phyloP scores from a whole-genome alignment of 139 green algal genomes.

The Closterium sp. region DNA sequence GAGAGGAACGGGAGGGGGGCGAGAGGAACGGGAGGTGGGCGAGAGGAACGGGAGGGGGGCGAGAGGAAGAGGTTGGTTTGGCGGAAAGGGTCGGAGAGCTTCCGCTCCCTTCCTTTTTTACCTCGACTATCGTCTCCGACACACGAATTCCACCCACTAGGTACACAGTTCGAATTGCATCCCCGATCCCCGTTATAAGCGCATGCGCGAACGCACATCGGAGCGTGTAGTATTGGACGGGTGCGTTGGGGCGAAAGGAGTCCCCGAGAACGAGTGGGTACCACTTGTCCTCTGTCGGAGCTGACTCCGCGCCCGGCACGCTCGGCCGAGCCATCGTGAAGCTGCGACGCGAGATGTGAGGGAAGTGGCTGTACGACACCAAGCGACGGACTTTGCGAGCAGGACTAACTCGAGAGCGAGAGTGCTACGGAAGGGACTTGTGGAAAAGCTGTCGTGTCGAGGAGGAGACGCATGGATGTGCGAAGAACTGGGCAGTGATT shows the following conservation, averaged over 20 bases:
- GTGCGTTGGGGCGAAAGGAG: neutral
- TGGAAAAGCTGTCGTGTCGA: too few relatives aligned
- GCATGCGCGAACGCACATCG: neutral
- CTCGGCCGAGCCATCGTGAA: neutral
- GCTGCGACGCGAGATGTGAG: neutral
- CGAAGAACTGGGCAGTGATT: too few relatives aligned
- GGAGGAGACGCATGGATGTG: too few relatives aligned
- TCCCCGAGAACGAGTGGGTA: slow-evolving; percentile 14
- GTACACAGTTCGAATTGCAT: neutral
- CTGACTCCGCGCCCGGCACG: neutral
- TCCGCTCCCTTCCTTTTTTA: neutral
- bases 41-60: neutral
- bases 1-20: neutral
- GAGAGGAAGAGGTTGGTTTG: too few relatives aligned
- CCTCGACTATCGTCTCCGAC: neutral
- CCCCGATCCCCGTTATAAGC: neutral
- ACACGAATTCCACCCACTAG: neutral
- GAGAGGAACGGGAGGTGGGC: too few relatives aligned
- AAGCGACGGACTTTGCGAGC: neutral
- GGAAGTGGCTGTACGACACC: neutral
- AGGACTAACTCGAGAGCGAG: too few relatives aligned
- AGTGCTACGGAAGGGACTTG: too few relatives aligned
- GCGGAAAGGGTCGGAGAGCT: too few relatives aligned
- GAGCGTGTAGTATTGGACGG: slow-evolving; percentile 10
- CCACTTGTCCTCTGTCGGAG: neutral